phyloP scores from a whole-genome alignment of 1,284 basidiomycete genomes.

The Limonomyces culmigenus region DNA sequence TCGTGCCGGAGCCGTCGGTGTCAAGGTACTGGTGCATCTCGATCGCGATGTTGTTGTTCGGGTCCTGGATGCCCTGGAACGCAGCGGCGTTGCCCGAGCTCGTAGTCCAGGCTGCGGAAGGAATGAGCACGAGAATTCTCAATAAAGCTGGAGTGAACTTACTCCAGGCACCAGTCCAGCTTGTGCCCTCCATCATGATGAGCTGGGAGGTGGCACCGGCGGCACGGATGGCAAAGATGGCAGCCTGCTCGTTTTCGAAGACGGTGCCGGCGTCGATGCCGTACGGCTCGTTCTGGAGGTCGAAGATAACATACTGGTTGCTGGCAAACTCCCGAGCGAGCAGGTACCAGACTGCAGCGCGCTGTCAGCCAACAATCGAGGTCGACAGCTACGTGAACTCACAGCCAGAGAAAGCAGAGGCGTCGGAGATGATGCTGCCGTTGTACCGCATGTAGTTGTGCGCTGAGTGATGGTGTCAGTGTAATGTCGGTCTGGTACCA shows the following conservation, averaged over 20 bases:
- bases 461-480: constrained; percentile 14
- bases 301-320: constrained; percentile 38
- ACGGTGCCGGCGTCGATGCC: constrained; percentile 29
- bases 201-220: constrained; percentile 36
- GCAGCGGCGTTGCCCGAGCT: constrained; percentile 36
- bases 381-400: neutral
- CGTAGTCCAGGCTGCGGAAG: neutral
- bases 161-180: constrained; percentile 11
- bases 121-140: neutral
- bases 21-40: constrained; percentile 62
- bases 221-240: constrained; percentile 42
- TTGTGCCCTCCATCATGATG: constrained; percentile 28
- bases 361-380: neutral
- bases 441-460: constrained; percentile 49
- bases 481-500: neutral
- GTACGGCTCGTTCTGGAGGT: constrained; percentile 48
- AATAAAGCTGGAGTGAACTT: neutral
- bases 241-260: constrained; percentile 38
- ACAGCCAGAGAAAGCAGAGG: constrained; percentile 22
- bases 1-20: constrained; percentile 44
- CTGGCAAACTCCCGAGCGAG: neutral
- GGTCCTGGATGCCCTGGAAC: constrained; percentile 35
- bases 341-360: neutral
- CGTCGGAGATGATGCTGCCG: constrained; percentile 27
- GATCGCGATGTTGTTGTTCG: constrained; percentile 24